Conservation (phyloP, 1,139 yeast species). For the Kodamaea plutei region DNA sequence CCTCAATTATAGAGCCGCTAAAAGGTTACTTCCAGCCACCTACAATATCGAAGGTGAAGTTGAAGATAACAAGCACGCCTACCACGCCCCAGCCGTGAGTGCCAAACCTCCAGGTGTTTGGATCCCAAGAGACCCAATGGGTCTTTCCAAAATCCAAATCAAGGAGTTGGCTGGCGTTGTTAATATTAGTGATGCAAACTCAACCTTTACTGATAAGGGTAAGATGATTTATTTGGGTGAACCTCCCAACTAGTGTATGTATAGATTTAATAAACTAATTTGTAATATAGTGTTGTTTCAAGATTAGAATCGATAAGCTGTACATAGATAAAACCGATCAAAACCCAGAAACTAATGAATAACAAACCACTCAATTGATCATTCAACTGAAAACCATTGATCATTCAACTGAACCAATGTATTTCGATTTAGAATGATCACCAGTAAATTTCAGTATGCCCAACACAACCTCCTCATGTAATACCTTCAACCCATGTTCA, state of each 20-base stretch:
- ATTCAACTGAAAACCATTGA: too few relatives aligned
- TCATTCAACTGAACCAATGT: too few relatives aligned
- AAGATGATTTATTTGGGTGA: conserved; percentile 48
- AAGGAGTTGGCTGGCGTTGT: conserved; percentile 45
- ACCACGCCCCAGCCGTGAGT: conserved; percentile 67
- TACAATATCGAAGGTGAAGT: conserved; percentile 29
- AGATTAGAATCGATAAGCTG: too few relatives aligned
- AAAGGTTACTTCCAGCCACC: conserved; percentile 51
- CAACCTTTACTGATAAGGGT: conserved; percentile 60
- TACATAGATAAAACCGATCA: too few relatives aligned
- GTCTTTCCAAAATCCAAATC: conserved; percentile 62
- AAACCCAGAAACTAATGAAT: too few relatives aligned
- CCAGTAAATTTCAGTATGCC: too few relatives aligned
- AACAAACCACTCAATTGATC: too few relatives aligned
- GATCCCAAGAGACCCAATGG: conserved; percentile 86
- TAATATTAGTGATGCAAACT: conserved; percentile 61
- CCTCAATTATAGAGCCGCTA: conserved; percentile 51
- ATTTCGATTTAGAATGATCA: too few relatives aligned
- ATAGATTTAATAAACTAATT: too few relatives aligned
- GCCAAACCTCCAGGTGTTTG: conserved; percentile 71
- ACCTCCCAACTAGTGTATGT: conserved; percentile 42
- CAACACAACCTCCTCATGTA: too few relatives aligned
- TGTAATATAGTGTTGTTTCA: too few relatives aligned
- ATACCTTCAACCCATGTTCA: too few relatives aligned
- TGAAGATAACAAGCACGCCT: conserved; percentile 41